phyloP scores from a whole-genome alignment of 805 yeast genomes.

The Barnettozyma botsteinii region DNA sequence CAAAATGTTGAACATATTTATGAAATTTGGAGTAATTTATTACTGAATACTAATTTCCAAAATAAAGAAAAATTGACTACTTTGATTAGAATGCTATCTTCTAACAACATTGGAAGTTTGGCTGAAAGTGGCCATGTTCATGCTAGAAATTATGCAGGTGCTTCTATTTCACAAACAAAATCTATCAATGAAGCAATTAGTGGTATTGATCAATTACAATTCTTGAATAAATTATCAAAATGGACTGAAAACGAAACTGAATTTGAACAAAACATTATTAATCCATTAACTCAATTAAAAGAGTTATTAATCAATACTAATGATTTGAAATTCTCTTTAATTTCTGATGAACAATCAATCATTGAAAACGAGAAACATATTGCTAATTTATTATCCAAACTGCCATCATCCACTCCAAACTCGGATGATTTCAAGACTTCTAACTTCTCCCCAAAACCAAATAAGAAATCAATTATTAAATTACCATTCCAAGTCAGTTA shows the following conservation, averaged over 20 bases:
- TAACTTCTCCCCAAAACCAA: slow-evolving; percentile 17
- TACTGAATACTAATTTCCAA: slow-evolving; percentile 61
- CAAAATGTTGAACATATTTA: slow-evolving; percentile 55
- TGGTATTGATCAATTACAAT: slow-evolving; percentile 76
- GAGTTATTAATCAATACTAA: slow-evolving; percentile 36
- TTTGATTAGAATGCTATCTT: slow-evolving; percentile 65
- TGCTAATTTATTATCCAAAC: slow-evolving; percentile 23
- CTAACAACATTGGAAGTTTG: slow-evolving; percentile 71
- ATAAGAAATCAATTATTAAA: slow-evolving; percentile 44
- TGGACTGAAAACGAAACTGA: slow-evolving; percentile 43
- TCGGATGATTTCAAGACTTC: slow-evolving; percentile 5
- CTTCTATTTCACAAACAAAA: slow-evolving; percentile 55
- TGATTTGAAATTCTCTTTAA: slow-evolving; percentile 47
- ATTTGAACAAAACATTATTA: slow-evolving; percentile 54
- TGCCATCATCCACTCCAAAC: slow-evolving; percentile 20
- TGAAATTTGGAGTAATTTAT: slow-evolving; percentile 62
- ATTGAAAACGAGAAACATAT: slow-evolving; percentile 27
- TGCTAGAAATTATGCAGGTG: slow-evolving; percentile 63
- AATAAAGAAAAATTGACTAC: slow-evolving; percentile 65
- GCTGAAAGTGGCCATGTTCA: slow-evolving; percentile 86
- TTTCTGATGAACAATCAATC: slow-evolving; percentile 45
- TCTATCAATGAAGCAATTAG: slow-evolving; percentile 55
- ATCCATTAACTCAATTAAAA: slow-evolving; percentile 52
- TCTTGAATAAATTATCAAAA: slow-evolving; percentile 54
- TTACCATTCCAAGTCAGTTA: slow-evolving; percentile 89